Conservation (phyloP, 257 asterid species). For the Mitragyna speciosa region DNA sequence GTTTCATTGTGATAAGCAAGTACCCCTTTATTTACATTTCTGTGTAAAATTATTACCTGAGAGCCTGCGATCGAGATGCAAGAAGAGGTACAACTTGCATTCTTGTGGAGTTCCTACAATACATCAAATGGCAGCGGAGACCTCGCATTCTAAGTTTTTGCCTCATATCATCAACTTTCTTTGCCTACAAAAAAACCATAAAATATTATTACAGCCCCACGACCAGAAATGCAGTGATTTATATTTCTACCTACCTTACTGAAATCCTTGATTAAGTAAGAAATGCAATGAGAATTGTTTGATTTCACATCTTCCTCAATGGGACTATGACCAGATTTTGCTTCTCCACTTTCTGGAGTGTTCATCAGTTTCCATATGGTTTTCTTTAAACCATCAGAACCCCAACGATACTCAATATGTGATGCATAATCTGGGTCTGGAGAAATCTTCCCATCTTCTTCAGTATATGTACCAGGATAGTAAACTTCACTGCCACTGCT, state of each 20-base stretch:
- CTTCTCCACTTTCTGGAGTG: conserved; percentile 38
- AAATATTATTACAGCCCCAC: background rate
- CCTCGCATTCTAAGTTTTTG: conserved; percentile 91
- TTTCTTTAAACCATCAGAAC: conserved; percentile 71
- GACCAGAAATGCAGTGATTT: background rate
- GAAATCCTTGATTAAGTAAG: conserved; percentile 66
- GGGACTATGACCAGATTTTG: conserved; percentile 25
- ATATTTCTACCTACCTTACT: conserved; percentile 42
- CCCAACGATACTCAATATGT: conserved; percentile 89
- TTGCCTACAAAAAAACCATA: conserved; percentile 45
- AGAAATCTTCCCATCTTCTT: conserved; percentile 50
- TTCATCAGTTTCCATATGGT: conserved; percentile 81
- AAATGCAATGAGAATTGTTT: conserved; percentile 69
- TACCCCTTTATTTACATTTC: background rate
- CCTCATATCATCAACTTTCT: conserved; percentile 78
- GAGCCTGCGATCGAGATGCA: conserved; percentile 92
- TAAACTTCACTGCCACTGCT: conserved; percentile 82
- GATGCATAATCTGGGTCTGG: conserved; percentile 69
- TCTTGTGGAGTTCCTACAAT: conserved; percentile 77
- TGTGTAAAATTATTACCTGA: conserved; percentile 44
- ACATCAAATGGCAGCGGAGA: conserved; percentile 83
- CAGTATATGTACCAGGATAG: conserved; percentile 57
- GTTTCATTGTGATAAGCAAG: background rate
- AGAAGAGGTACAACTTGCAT: conserved; percentile 83
- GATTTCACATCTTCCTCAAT: conserved; percentile 59